Percentiles rank a stretch among this genome's conserved stretches.
phyloP scores from a whole-genome alignment of 352 stramenopile species.

The Phytophthora hybrid region DNA sequence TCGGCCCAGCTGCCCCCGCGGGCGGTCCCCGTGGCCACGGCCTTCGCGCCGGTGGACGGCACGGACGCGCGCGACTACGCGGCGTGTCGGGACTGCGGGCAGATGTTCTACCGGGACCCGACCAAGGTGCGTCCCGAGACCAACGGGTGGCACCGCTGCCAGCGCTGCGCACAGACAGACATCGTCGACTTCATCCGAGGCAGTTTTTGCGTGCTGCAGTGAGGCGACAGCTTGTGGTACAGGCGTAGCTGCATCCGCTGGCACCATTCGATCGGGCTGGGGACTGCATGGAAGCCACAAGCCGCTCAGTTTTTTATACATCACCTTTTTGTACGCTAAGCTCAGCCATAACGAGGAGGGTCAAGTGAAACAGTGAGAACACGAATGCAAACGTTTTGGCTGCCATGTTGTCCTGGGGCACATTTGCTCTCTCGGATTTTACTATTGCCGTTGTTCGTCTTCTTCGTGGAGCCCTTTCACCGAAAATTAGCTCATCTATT shows the following conservation, averaged over 20 bases:
- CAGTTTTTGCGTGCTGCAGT: constrained; percentile 66
- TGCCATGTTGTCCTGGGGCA: neutral
- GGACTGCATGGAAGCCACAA: neutral
- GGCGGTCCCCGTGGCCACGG: constrained; percentile 37
- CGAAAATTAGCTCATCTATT: no score
- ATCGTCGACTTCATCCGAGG: constrained; percentile 57
- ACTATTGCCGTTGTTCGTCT: no score
- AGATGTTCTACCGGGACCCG: constrained; percentile 72
- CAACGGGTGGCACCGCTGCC: constrained; percentile 75
- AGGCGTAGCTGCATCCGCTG: neutral
- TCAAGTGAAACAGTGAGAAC: constrained; percentile 6
- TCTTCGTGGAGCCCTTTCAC: no score
- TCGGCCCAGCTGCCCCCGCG: constrained; percentile 24
- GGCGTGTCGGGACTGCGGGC: constrained; percentile 65
- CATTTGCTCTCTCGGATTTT: neutral
- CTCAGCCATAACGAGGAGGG: constrained; percentile 3
- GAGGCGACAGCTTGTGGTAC: constrained; percentile 6
- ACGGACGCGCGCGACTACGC: constrained; percentile 52
- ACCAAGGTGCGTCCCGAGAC: constrained; percentile 64
- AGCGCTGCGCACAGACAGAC: constrained; percentile 60
- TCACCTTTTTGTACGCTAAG: constrained; percentile 20
- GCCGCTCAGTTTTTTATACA: constrained; percentile 17
- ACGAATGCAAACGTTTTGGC: neutral
- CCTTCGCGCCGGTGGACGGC: constrained; percentile 44
- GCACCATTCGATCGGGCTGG: neutral